Base-by-base conservation (phyloP, 306 rosid species). In the Sicyos edulis region DNA sequence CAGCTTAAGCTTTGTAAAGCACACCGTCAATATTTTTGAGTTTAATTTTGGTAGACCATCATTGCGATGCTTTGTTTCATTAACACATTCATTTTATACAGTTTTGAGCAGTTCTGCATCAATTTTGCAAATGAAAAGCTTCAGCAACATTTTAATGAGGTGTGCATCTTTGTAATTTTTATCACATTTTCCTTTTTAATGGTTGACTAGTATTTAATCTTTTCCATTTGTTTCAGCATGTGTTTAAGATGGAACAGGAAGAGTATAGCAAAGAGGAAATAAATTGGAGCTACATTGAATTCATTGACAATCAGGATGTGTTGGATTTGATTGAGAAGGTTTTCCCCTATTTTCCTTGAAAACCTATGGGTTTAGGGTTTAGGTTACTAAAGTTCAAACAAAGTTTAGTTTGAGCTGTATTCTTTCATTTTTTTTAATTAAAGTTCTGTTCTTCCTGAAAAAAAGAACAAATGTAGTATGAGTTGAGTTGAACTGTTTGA, bases 141-240 rank as follows among this genome's bases (percentile, higher is more conserved):
- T 73, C 99, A 91, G 81, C 97, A 93, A 79, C 99, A 93, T 84
- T 93, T 93, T 75, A 93, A 93, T n/a, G 97, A 91, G 99, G 99
- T 93, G 71, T 58, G 56, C 15, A 19, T 22, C 19, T n/a, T 34
- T 80, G 65, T 72, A 59, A 26, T 75, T 55, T n/a, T 44, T 56
- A 32, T 54, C 19, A 44, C 55, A 62, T 58, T 26, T 49, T 9
- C 20, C n/a, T 40, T 40, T 40, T 40, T 7, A 34, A 16, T 42
- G 8, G 57, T 9, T 40, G 16, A 67, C 42, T 80, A 11, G 60
- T 69, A 54, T 40, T 77, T 66, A 53, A 70, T 78, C 10, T 70
- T 65, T 17, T 71, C 71, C 10, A 14, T 66, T 65, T 34, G 47
- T 82, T 74, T 75, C 92, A 93, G 99, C 99, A 93, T 79, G 99